Percentiles rank a stretch among this genome's conserved stretches.
These are phyloP conservation scores for Nematocida ausubeli DNA, from an alignment of 371 early-diverging fungal genomes.

Conservation along the genomic window DNA sequence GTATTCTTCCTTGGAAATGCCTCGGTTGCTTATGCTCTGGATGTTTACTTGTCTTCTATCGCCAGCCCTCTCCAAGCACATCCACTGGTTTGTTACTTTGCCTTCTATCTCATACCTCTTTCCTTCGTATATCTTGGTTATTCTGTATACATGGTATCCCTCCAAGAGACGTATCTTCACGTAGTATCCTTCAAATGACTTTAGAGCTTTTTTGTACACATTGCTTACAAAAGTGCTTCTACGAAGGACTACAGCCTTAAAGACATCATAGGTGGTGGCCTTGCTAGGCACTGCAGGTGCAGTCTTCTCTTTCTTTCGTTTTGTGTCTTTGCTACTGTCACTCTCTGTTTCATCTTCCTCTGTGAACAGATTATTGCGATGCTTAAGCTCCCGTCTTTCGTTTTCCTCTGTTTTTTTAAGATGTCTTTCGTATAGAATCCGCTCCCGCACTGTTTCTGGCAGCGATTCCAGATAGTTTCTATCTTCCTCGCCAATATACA, in stretches of 20 bases:
- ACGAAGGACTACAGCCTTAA: constrained; percentile 48
- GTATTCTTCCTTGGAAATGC: constrained; percentile 58
- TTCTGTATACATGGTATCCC: constrained; percentile 56
- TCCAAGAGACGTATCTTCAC: constrained; percentile 56
- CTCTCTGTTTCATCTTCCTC: constrained; percentile 16
- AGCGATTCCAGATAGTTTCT: constrained; percentile 47
- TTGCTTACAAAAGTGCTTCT: constrained; percentile 57
- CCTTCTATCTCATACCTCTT: constrained; percentile 56
- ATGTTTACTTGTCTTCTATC: constrained; percentile 51
- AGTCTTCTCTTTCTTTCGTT: background rate
- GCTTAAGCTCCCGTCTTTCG: constrained; percentile 60
- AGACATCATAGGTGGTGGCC: constrained; percentile 16
- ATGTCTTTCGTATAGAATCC: constrained; percentile 63
- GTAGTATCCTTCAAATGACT: constrained; percentile 46
- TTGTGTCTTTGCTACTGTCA: background rate
- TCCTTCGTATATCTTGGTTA: constrained; percentile 51
- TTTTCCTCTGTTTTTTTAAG: constrained; percentile 32
- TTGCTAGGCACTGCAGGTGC: background rate
- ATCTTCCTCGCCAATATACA: constrained; percentile 54
- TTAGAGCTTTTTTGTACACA: constrained; percentile 56
- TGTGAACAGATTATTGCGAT: background rate
- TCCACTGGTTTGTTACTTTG: constrained; percentile 50
- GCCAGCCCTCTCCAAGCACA: constrained; percentile 47
- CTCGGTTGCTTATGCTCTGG: constrained; percentile 57
- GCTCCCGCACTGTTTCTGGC: constrained; percentile 60